phyloP scores from a whole-genome alignment of 768 basidiomycete genomes.

The Amanita muscaria region DNA sequence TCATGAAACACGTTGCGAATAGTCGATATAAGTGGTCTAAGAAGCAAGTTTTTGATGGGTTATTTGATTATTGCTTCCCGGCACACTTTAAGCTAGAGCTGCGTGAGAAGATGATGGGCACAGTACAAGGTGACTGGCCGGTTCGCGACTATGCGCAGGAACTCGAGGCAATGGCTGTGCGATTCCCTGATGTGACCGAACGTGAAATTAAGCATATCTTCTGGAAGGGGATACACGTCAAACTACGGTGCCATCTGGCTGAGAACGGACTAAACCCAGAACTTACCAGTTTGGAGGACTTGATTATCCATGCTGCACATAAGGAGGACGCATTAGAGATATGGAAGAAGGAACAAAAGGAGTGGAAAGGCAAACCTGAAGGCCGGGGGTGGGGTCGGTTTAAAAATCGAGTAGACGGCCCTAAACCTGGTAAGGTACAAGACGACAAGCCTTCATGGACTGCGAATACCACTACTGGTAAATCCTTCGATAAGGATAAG shows the following conservation, averaged over 20 bases:
- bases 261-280: slow-evolving; percentile 20
- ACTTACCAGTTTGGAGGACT: slow-evolving; percentile 15
- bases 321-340: slow-evolving; percentile 17
- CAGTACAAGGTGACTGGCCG: not conserved
- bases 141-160: not conserved
- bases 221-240: slow-evolving; percentile 22
- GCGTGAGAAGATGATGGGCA: not conserved
- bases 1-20: slow-evolving; percentile 5
- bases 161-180: slow-evolving; percentile 1
- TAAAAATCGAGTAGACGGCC: not conserved
- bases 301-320: slow-evolving; percentile 19
- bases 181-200: slow-evolving; percentile 11
- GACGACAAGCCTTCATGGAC: not conserved
- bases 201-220: slow-evolving; percentile 22
- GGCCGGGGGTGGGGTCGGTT: not conserved
- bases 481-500: not conserved
- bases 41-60: not conserved
- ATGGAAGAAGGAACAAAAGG: not conserved
- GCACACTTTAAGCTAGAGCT: slow-evolving; percentile 6
- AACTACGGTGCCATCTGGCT: slow-evolving; percentile 23
- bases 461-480: not conserved
- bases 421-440: not conserved
- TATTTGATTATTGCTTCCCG: slow-evolving; percentile 13
- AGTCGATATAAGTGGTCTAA: not conserved
- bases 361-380: not conserved